These are phyloP conservation scores for Hypoxylon cercidicola DNA, from an alignment of 495 filamentous ascomycete species.

Conservation along the genomic window DNA sequence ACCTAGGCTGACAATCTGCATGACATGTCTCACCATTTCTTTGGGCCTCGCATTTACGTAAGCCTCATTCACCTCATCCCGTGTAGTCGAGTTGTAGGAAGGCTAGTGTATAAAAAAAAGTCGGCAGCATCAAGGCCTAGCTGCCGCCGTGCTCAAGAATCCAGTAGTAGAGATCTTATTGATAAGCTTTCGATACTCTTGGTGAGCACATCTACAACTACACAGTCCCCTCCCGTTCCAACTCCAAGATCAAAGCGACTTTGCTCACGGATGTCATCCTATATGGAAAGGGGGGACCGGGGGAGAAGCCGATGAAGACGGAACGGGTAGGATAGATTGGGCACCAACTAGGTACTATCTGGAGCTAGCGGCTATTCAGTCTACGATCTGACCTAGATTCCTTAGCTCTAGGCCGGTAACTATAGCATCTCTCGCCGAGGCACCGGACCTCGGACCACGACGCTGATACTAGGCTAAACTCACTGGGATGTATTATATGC, in stretches of 20 bases:
- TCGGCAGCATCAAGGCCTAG: too few species aligned
- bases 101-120: too few species aligned
- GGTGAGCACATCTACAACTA: too few species aligned
- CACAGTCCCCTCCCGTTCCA: not conserved
- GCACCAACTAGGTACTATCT: constrained; percentile 23
- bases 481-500: constrained; percentile 10
- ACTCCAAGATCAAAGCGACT: constrained; percentile 11
- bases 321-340: constrained; percentile 23
- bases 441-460: constrained; percentile 19
- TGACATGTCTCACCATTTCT: constrained; percentile 23
- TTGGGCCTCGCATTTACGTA: constrained; percentile 16
- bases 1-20: constrained; percentile 27
- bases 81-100: not conserved
- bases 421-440: constrained; percentile 16
- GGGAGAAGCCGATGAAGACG: constrained; percentile 11
- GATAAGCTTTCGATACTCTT: too few species aligned
- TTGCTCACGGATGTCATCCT: constrained; percentile 6
- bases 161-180: too few species aligned
- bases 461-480: constrained; percentile 41
- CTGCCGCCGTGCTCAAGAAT: too few species aligned
- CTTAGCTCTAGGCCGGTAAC: not conserved
- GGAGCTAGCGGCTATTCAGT: constrained; percentile 29
- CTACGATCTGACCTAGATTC: constrained; percentile 27
- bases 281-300: constrained; percentile 14
- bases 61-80: constrained; percentile 1